Percentiles rank a stretch among this genome's conserved stretches.
Evolutionary conservation across 495 filamentous ascomycete genomes (phyloP).

Genomic region (Echria macrotheca): DNA sequence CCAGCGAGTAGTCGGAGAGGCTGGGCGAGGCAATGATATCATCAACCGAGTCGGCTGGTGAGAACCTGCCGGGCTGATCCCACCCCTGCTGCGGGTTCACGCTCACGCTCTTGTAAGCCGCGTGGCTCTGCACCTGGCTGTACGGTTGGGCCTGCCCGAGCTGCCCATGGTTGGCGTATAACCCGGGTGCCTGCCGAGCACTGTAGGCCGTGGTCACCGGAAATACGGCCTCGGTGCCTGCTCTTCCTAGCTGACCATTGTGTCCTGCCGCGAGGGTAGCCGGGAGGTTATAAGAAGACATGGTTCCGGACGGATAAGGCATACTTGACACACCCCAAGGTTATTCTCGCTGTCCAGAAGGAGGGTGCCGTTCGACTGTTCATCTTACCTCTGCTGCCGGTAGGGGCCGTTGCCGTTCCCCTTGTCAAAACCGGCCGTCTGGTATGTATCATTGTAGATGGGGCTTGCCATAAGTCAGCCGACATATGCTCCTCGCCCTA

Average conservation of each 20-base stretch:
- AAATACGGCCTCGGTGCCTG: slow-evolving; percentile 30
- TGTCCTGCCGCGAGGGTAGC: slow-evolving; percentile 17
- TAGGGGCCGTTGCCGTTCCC: slow-evolving; percentile 34
- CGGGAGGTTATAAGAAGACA: slow-evolving; percentile 34
- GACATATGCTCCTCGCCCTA: slow-evolving; percentile 15
- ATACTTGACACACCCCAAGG: slow-evolving; percentile 33
- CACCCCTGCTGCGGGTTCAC: slow-evolving; percentile 32
- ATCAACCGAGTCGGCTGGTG: slow-evolving; percentile 44
- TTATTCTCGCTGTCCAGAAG: slow-evolving; percentile 38
- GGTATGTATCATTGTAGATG: slow-evolving; percentile 35
- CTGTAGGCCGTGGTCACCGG: slow-evolving; percentile 29
- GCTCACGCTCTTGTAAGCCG: slow-evolving; percentile 30
- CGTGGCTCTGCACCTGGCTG: slow-evolving; percentile 24
- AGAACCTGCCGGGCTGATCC: slow-evolving; percentile 35
- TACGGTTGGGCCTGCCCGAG: slow-evolving; percentile 9
- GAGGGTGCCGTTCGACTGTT: slow-evolving; percentile 16
- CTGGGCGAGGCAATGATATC: slow-evolving; percentile 40
- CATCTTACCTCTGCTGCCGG: slow-evolving; percentile 44
- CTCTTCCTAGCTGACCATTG: slow-evolving; percentile 18
- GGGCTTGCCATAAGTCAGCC: slow-evolving; percentile 37
- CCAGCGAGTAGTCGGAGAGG: slow-evolving; percentile 40
- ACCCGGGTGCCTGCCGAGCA: slow-evolving; percentile 30
- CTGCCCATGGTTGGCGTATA: slow-evolving; percentile 19
- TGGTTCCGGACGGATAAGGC: slow-evolving; percentile 32
- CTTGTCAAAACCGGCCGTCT: slow-evolving; percentile 25